These are phyloP conservation scores for Saposhnikovia divaricata DNA, from an alignment of 129 eudicot genomes.

Conservation along the genomic window DNA sequence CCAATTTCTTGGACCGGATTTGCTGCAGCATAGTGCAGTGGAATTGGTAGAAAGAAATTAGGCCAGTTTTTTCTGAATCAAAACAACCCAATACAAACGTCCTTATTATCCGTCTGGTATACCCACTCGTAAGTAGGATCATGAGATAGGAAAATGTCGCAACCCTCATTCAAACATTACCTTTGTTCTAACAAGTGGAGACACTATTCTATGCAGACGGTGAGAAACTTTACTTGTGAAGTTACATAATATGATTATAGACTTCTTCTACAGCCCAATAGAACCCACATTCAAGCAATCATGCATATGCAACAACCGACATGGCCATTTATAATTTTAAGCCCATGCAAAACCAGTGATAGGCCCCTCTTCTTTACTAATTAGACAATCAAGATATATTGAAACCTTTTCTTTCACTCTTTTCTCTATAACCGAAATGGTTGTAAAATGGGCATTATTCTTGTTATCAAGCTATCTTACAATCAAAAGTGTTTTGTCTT, in stretches of 20 bases:
- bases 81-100: too few relatives aligned
- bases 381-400: too few relatives aligned
- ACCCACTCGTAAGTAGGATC: too few relatives aligned
- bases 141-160: too few relatives aligned
- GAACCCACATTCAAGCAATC: not conserved
- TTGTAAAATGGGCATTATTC: constrained; percentile 30
- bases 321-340: not conserved
- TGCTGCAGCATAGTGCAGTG: not conserved
- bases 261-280: not conserved
- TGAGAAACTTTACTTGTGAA: too few relatives aligned
- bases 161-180: too few relatives aligned
- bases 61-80: too few relatives aligned
- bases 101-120: too few relatives aligned
- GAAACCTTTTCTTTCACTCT: not conserved
- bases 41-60: not conserved
- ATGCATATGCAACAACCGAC: not conserved
- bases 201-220: too few relatives aligned
- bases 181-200: too few relatives aligned
- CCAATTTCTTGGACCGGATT: not conserved
- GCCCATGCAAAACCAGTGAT: not conserved
- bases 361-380: constrained; percentile 11
- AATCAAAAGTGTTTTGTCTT: constrained; percentile 14
- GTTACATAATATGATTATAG: too few relatives aligned
- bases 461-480: constrained; percentile 24
- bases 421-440: constrained; percentile 6